A percentile compares a stretch with the other conserved stretches of the same genome.
Evolutionary conservation across 192 early-diverging fungal genomes (phyloP).

Genomic region (Mortierella antarctica): DNA sequence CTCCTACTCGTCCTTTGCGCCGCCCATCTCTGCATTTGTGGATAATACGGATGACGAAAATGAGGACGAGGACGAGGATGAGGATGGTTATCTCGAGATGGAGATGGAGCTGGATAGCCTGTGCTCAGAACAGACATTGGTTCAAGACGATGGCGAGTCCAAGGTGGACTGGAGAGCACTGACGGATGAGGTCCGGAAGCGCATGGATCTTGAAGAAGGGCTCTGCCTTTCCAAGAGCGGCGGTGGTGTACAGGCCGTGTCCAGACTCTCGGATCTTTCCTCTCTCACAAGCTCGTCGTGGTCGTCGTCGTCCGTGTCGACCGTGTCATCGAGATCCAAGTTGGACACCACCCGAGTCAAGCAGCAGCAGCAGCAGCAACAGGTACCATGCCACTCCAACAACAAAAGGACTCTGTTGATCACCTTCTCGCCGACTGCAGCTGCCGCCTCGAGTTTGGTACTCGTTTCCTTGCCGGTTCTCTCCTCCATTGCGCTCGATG

Average conservation of each 20-base stretch:
- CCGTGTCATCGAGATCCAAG: not conserved
- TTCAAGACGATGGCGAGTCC: not conserved
- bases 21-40: not conserved
- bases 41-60: slow-evolving; percentile 9
- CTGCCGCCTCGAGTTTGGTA: not conserved
- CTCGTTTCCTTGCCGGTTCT: not conserved
- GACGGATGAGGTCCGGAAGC: slow-evolving; percentile 5
- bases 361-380: not conserved
- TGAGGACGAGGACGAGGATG: slow-evolving; percentile 11
- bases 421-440: not conserved
- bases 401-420: not conserved
- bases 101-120: slow-evolving; percentile 7
- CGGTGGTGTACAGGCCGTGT: not conserved
- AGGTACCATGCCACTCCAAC: not conserved
- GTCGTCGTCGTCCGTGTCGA: not conserved
- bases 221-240: not conserved
- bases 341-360: no score
- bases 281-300: not conserved
- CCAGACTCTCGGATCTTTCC: slow-evolving; percentile 8
- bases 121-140: not conserved
- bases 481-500: slow-evolving; percentile 16
- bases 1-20: not conserved
- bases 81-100: slow-evolving; percentile 26
- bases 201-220: slow-evolving; percentile 22
- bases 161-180: not conserved